These are phyloP conservation scores for Colletotrichum abscissum DNA, from an alignment of 2,329 filamentous ascomycete species.

Conservation along the genomic window DNA sequence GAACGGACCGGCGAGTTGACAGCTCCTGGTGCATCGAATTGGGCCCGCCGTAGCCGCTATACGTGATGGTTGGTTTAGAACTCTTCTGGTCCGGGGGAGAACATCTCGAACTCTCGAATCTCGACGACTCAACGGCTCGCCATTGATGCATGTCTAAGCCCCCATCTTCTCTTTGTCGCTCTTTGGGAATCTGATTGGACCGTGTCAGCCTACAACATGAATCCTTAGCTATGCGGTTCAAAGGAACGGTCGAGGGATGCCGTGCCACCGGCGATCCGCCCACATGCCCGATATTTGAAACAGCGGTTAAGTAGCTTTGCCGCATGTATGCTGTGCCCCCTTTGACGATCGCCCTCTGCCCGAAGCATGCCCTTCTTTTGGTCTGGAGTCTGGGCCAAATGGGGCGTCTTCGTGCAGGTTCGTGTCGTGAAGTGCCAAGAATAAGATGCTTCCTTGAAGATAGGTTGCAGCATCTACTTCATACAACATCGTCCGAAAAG, in stretches of 20 bases:
- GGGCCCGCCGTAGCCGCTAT: not conserved
- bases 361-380: not conserved
- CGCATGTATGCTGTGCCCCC: conserved; percentile 19
- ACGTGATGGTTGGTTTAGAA: not conserved
- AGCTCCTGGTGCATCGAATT: not conserved
- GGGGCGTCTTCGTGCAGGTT: conserved; percentile 1
- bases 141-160: not conserved
- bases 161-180: conserved; percentile 9
- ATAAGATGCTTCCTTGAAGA: not conserved
- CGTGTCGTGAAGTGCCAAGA: conserved; percentile 6
- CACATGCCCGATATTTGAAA: conserved; percentile 32
- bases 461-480: conserved; percentile 2
- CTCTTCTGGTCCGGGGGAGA: not conserved
- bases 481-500: not conserved
- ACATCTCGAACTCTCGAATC: not conserved
- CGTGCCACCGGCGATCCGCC: conserved; percentile 23
- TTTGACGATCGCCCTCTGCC: conserved; percentile 12
- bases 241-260: conserved; percentile 9
- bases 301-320: conserved; percentile 30
- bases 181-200: conserved; percentile 1
- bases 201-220: conserved; percentile 7
- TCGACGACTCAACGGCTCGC: not conserved
- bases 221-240: conserved; percentile 7
- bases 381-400: not conserved
- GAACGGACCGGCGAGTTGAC: not conserved